A percentile compares a stretch with the other conserved stretches of the same genome.
phyloP scores from a whole-genome alignment of 1,139 yeast species.

The Kazachstania sp. region DNA sequence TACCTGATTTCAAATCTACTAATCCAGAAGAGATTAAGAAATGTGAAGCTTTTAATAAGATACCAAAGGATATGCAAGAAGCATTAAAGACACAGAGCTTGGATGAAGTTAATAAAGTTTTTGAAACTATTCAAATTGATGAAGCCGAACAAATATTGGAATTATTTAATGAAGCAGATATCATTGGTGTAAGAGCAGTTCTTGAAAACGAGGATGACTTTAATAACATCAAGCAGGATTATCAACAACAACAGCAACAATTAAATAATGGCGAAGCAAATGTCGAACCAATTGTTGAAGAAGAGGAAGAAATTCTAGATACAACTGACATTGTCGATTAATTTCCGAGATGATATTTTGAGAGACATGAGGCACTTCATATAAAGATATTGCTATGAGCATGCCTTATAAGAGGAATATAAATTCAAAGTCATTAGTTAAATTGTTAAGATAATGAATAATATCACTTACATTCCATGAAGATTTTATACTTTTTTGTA shows the following conservation, averaged over 20 bases:
- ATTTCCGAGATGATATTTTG: background rate
- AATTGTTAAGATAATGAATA: too few relatives aligned
- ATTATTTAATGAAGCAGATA: conserved; percentile 70
- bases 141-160: conserved; percentile 77
- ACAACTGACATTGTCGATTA: conserved; percentile 34
- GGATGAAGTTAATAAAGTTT: conserved; percentile 76
- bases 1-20: conserved; percentile 50
- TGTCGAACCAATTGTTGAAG: background rate
- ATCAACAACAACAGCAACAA: conserved; percentile 17
- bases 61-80: conserved; percentile 57
- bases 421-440: too few relatives aligned
- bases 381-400: too few relatives aligned
- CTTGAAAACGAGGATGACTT: conserved; percentile 68
- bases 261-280: conserved; percentile 8
- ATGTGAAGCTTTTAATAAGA: conserved; percentile 45
- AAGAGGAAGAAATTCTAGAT: conserved; percentile 6
- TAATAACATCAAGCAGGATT: conserved; percentile 43
- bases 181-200: conserved; percentile 70
- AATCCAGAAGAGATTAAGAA: conserved; percentile 43
- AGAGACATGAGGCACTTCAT: background rate
- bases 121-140: conserved; percentile 63
- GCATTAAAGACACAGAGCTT: conserved; percentile 68
- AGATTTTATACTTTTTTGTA: too few relatives aligned
- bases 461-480: too few relatives aligned
- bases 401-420: too few relatives aligned